Evolutionary conservation across 2,329 filamentous ascomycete species (phyloP).

Genomic region (Neurospora crassa): DNA sequence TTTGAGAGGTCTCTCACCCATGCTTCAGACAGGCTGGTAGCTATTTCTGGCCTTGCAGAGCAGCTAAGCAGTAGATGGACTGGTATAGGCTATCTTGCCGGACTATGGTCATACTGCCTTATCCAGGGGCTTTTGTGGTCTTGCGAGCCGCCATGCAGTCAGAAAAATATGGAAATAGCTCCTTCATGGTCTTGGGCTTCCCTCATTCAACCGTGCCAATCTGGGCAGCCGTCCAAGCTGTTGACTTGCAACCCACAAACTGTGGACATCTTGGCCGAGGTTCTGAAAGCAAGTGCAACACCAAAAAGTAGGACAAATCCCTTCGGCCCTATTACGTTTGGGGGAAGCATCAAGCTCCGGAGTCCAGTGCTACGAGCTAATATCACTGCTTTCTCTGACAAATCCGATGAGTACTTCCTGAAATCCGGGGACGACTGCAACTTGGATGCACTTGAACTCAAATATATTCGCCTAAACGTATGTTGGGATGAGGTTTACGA

Average conservation of each 20-base stretch:
- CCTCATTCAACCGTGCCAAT: neutral
- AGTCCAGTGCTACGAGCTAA: neutral
- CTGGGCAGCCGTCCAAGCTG: too few relatives aligned
- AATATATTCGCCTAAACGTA: too few relatives aligned
- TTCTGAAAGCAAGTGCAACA: neutral
- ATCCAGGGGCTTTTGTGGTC: fast-evolving
- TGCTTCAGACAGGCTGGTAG: neutral
- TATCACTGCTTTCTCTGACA: too few relatives aligned
- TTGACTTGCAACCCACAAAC: too few relatives aligned
- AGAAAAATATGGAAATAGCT: neutral
- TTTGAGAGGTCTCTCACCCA: neutral
- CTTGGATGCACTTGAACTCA: too few relatives aligned
- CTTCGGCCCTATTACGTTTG: neutral
- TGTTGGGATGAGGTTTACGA: neutral
- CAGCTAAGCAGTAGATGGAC: neutral
- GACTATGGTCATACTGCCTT: neutral
- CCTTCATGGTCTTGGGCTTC: neutral
- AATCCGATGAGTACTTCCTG: too few relatives aligned
- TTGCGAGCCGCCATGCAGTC: neutral
- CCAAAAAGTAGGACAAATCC: neutral
- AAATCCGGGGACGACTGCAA: too few relatives aligned
- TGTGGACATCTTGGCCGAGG: neutral
- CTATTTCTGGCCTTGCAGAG: neutral
- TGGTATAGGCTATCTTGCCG: neutral
- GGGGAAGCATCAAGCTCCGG: neutral